Base-by-base conservation (phyloP, 148 eudicot species). In the Vaccinium macrocarpon region DNA sequence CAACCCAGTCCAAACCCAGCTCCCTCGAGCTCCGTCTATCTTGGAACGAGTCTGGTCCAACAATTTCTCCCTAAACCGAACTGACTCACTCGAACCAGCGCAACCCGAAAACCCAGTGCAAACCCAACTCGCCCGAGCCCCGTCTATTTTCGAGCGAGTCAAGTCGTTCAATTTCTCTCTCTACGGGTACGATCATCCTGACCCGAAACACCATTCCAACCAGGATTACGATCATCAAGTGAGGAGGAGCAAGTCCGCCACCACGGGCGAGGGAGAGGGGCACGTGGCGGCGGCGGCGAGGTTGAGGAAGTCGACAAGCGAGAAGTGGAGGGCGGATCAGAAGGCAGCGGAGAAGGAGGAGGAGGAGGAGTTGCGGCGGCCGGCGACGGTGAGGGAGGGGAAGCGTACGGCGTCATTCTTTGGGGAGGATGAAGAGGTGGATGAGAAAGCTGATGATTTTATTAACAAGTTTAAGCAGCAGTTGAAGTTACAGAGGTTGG, bases 391-490 rank as follows among this genome's bases (percentile, higher is more conserved):
- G 86, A 84, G 71, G 75, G 87, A n/a, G 56, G 61, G 85, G 42
- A 59, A 79, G 77, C 53, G 1, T 19, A n/a, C 38, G 82, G 61
- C 85, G 91, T 42, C 78, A 35, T 9, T 82, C 86, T 13, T 82
- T 86, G 83, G n/a, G 21, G 46, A 42, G 46, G 95, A 91, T 0
- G 92, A 86, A 15, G 92, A 25, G 53, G 97, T 95, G 42, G 98
- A 95, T 56, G 91, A 89, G 0, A 93, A 89, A 49, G 97, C 97
- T 0, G 98, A 95, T 77, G 97, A 93, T 81, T 95, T 95, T 46
- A 95, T 95, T 0, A 86, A 87, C 71, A 86, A 59, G 83, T 95
- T 95, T 64, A 92, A 90, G 84, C 98, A 95, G 86, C 95, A 95
- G 88, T 76, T 95, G 81, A 94, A 91, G 84, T 32, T 95, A 74